Evolutionary conservation across 2,329 filamentous ascomycete species (phyloP).

Genomic region (Diaporthe aspalathi): DNA sequence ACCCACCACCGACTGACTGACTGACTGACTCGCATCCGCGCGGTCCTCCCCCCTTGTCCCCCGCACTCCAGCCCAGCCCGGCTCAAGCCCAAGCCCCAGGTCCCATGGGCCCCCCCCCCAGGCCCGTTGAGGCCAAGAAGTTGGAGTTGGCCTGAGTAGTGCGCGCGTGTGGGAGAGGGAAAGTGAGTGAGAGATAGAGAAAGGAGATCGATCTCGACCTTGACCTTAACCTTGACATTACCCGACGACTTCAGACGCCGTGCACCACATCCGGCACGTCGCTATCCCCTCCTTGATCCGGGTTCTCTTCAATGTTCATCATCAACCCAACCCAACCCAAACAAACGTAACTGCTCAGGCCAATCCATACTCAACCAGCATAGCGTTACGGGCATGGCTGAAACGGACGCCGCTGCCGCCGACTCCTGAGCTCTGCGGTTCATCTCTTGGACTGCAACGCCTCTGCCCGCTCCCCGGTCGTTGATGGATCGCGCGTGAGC

Average conservation of each 20-base stretch:
- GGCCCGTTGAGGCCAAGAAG: slow-evolving; percentile 23
- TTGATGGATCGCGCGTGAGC: slow-evolving; percentile 21
- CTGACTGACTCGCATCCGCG: slow-evolving; percentile 23
- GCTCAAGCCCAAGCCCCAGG: slow-evolving; percentile 10
- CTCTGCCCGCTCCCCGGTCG: slow-evolving; percentile 5
- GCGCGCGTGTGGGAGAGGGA: neutral
- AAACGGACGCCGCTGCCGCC: neutral
- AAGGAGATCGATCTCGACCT: slow-evolving; percentile 15
- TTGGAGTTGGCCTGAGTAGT: slow-evolving; percentile 26
- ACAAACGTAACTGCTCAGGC: neutral
- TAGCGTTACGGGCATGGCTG: slow-evolving; percentile 7
- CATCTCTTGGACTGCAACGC: neutral
- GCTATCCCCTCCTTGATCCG: neutral
- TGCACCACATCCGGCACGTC: slow-evolving; percentile 12
- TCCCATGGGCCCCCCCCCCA: neutral
- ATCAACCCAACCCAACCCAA: neutral
- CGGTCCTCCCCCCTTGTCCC: slow-evolving; percentile 20
- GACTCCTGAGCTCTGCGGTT: slow-evolving; percentile 1
- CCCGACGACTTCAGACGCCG: slow-evolving; percentile 21
- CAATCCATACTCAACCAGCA: neutral
- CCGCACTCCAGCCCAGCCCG: slow-evolving; percentile 21
- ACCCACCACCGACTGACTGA: neutral
- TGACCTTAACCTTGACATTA: neutral
- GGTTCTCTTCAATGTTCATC: neutral
- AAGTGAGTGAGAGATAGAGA: neutral